Base-by-base conservation (phyloP, 2,329 filamentous ascomycete genomes). In the Pezicula radicicola region DNA sequence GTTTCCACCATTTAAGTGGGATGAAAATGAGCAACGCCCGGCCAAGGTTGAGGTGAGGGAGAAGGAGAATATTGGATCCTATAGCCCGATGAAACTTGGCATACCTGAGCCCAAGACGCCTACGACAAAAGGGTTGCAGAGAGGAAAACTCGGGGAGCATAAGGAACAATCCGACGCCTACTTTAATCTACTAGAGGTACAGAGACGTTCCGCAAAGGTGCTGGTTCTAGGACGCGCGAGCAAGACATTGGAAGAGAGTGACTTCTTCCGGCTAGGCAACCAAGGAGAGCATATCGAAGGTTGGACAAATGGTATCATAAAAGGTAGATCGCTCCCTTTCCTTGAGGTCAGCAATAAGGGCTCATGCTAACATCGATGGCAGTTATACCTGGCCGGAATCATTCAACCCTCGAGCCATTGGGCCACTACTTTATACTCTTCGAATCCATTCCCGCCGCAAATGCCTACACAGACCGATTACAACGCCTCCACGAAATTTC, bases 341-440 rank as follows among this genome's bases (percentile, higher is more conserved):
- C 10, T 21, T 45, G 19, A 33, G 37, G 30, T 53, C n/a, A 50
- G 25, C 35, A 18, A 30, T 18, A 36, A 35, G 36, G 9, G 44
- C 30, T 16, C 51, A 45, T 30, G 8, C 18, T 50, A 18, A 60
- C 56, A 10, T 47, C 58, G 49, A 52, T 60, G 75, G 79, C 87
- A 67, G 66, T 67, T 37, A 77, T 88, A 21, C 87, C 87, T 55
- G 80, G 77, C 43, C 84, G 86, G 55, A 76, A 89, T 63, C 75
- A 79, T 4, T 66, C 74, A 51, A 89, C 85, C 9, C 76, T 89
- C 46, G 80, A 82, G 52, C 80, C 83, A 4, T 68, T 80, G 1
- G 84, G 82, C 53, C 77, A 77, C 60, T 92, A 91, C 71, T 85
- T 81, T 68, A 71, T 93, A 50, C 74, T 89, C 50, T 93, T 92